phyloP scores from a whole-genome alignment of 768 basidiomycete species.

The Leccinum broughii region DNA sequence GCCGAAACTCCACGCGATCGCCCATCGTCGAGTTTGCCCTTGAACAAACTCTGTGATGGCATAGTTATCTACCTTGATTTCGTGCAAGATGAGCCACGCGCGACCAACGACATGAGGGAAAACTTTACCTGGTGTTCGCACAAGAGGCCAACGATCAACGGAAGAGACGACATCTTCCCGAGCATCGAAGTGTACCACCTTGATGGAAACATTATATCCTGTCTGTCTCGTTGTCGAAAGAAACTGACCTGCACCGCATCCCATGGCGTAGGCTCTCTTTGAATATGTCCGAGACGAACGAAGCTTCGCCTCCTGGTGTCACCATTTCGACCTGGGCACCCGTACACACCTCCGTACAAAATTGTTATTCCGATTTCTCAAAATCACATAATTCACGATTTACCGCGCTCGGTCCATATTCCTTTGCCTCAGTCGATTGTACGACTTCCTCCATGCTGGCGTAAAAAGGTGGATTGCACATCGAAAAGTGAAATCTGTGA shows the following conservation, averaged over 20 bases:
- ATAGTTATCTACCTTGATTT: slow-evolving; percentile 77
- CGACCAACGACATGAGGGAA: not conserved
- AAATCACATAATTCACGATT: slow-evolving; percentile 20
- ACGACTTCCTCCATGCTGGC: slow-evolving; percentile 66
- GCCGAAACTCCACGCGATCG: slow-evolving; percentile 81
- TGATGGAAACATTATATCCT: not conserved
- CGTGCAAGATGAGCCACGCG: not conserved
- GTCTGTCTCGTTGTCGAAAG: not conserved
- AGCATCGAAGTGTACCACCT: slow-evolving; percentile 94
- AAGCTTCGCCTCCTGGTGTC: slow-evolving; percentile 79
- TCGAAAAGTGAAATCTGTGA: slow-evolving; percentile 68
- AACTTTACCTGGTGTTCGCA: slow-evolving; percentile 43
- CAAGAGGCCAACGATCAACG: slow-evolving; percentile 57
- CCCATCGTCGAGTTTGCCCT: slow-evolving; percentile 92
- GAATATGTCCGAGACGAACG: slow-evolving; percentile 78
- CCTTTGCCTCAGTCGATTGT: slow-evolving; percentile 61
- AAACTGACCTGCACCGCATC: slow-evolving; percentile 56
- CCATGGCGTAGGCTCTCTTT: slow-evolving; percentile 59
- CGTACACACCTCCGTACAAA: slow-evolving; percentile 66
- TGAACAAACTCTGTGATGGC: slow-evolving; percentile 81
- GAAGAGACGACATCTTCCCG: slow-evolving; percentile 80
- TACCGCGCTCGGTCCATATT: slow-evolving; percentile 68
- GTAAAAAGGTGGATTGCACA: slow-evolving; percentile 99
- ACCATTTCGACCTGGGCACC: slow-evolving; percentile 89
- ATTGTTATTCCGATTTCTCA: not conserved